Evolutionary conservation across 257 asterid species (phyloP).

Genomic region (Orobanche coerulescens): DNA sequence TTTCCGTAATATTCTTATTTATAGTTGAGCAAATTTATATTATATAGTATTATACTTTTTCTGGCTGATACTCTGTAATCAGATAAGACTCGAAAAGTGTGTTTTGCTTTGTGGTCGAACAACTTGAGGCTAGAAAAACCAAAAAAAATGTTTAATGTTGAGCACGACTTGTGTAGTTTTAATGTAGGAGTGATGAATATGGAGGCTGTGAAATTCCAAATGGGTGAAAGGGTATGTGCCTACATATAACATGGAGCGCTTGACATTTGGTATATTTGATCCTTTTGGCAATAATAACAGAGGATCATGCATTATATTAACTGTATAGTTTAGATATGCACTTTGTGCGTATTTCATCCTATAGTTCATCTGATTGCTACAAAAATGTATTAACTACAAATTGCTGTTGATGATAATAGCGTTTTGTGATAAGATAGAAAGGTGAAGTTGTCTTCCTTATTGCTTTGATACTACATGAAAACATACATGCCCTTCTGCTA

Average conservation of each 20-base stretch:
- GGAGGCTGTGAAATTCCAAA: neutral
- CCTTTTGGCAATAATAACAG: neutral
- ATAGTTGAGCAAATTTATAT: neutral
- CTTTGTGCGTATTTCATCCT: neutral
- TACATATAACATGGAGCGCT: neutral
- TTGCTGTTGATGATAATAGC: neutral
- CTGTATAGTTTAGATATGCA: neutral
- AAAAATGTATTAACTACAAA: neutral
- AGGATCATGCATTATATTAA: neutral
- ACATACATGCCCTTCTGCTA: neutral
- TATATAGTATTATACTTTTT: no score
- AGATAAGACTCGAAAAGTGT: neutral
- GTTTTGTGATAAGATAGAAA: slow-evolving; percentile 1
- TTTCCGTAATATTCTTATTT: neutral
- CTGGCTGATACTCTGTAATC: neutral
- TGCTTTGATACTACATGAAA: no score
- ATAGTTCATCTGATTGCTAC: neutral
- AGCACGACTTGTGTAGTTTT: neutral
- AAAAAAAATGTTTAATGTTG: neutral
- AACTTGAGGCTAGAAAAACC: neutral
- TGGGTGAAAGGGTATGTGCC: neutral
- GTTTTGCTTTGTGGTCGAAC: neutral
- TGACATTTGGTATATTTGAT: neutral
- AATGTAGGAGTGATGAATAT: neutral
- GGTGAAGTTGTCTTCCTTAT: neutral